Evolutionary conservation across 441 rosid genomes (phyloP).

Genomic region (Bruguiera hainesii): DNA sequence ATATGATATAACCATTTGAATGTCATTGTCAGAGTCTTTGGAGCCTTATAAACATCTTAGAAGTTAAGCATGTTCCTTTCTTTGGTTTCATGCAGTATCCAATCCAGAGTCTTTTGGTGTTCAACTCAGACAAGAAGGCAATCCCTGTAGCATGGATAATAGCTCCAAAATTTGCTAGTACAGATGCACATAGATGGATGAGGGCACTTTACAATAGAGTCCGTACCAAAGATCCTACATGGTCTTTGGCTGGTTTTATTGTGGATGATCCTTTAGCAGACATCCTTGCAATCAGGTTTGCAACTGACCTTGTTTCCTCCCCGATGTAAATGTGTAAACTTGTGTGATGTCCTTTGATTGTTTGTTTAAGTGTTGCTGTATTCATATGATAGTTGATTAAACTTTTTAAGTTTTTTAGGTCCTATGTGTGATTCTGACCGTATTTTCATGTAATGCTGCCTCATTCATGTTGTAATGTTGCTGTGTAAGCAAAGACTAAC

Average conservation of each 20-base stretch:
- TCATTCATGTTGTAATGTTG: neutral
- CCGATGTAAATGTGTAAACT: neutral
- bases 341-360: neutral
- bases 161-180: slow-evolving; percentile 56
- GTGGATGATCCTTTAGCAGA: slow-evolving; percentile 87
- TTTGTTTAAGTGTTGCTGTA: neutral
- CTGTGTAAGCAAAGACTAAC: neutral
- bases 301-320: slow-evolving; percentile 9
- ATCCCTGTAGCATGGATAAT: slow-evolving; percentile 96
- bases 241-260: slow-evolving; percentile 92
- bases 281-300: slow-evolving; percentile 60
- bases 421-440: neutral
- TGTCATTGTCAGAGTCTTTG: slow-evolving; percentile 11
- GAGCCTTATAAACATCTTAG: slow-evolving; percentile 12
- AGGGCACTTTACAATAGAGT: slow-evolving; percentile 87
- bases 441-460: neutral
- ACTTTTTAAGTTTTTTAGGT: neutral
- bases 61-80: slow-evolving; percentile 34
- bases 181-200: slow-evolving; percentile 77
- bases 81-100: slow-evolving; percentile 58
- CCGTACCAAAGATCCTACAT: slow-evolving; percentile 67
- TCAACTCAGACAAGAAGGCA: slow-evolving; percentile 86
- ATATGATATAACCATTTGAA: slow-evolving; percentile 5
- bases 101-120: slow-evolving; percentile 72
- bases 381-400: slow-evolving; percentile 14